phyloP scores from a whole-genome alignment of 305 asterid species.

The Fraxinus floribunda region DNA sequence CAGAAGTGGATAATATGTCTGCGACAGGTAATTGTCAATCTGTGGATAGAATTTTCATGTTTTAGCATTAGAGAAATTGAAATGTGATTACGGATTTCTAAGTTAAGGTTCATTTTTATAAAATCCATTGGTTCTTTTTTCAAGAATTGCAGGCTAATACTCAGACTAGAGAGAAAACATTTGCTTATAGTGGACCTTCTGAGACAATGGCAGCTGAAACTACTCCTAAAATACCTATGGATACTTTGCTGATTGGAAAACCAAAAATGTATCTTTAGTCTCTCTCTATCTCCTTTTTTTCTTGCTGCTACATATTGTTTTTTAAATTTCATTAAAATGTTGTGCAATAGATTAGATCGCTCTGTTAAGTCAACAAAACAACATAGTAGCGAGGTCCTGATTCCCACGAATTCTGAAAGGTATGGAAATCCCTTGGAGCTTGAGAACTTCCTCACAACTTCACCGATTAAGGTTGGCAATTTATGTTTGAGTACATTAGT shows the following conservation, averaged over 20 bases:
- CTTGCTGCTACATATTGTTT: constrained; percentile 1
- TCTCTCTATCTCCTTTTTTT: background rate
- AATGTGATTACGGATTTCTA: background rate
- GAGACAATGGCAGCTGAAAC: constrained; percentile 23
- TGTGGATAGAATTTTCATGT: constrained; percentile 19
- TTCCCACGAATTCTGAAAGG: constrained; percentile 35
- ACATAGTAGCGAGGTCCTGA: constrained; percentile 35
- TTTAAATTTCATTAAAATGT: constrained; percentile 16
- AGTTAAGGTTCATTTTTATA: constrained; percentile 26
- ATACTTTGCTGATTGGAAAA: constrained; percentile 57
- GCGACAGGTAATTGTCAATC: constrained; percentile 50
- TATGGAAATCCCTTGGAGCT: constrained; percentile 43
- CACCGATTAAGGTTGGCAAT: constrained; percentile 55
- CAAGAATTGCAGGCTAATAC: constrained; percentile 66
- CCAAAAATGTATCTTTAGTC: constrained; percentile 60
- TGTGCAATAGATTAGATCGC: constrained; percentile 61
- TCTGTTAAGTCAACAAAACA: constrained; percentile 41
- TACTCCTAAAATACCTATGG: constrained; percentile 33
- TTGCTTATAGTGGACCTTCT: constrained; percentile 34
- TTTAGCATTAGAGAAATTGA: constrained; percentile 5
- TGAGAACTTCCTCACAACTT: constrained; percentile 48
- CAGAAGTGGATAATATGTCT: constrained; percentile 37
- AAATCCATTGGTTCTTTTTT: constrained; percentile 37
- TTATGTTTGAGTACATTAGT: constrained; percentile 13
- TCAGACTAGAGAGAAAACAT: constrained; percentile 34